Conservation (phyloP, 805 yeast species). For the Candida cerambycidarum region DNA sequence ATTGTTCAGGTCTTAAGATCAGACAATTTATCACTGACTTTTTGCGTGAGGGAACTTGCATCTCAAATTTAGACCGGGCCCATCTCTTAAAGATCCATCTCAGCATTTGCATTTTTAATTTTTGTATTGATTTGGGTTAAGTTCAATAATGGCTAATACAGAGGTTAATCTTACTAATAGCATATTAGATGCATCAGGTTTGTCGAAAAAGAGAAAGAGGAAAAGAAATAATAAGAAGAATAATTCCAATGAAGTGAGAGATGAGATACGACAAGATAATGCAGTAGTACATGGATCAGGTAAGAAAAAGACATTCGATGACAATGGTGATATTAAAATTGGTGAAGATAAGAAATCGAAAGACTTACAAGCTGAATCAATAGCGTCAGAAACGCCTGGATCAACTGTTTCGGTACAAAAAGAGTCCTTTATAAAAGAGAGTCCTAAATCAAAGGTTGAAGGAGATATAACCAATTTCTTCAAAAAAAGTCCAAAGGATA, state of each 20-base stretch:
- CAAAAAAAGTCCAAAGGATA: background rate
- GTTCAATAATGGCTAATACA: conserved; percentile 2
- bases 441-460: background rate
- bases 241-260: background rate
- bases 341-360: background rate
- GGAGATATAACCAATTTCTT: background rate
- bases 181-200: conserved; percentile 10
- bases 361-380: too few relatives aligned
- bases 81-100: too few relatives aligned
- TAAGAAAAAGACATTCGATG: conserved; percentile 6
- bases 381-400: too few relatives aligned
- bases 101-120: background rate
- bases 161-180: conserved; percentile 14
- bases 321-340: background rate
- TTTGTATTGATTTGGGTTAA: background rate
- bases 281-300: conserved; percentile 6
- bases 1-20: too few relatives aligned
- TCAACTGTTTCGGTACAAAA: too few relatives aligned
- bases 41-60: conserved; percentile 1
- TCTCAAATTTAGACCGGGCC: conserved; percentile 1
- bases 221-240: conserved; percentile 28
- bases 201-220: conserved; percentile 20
- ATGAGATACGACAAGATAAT: conserved; percentile 1
- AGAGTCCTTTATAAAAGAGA: background rate
- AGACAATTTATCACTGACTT: background rate